Conservation (phyloP, 2,329 filamentous ascomycete species). For the Fusarium anguioides region DNA sequence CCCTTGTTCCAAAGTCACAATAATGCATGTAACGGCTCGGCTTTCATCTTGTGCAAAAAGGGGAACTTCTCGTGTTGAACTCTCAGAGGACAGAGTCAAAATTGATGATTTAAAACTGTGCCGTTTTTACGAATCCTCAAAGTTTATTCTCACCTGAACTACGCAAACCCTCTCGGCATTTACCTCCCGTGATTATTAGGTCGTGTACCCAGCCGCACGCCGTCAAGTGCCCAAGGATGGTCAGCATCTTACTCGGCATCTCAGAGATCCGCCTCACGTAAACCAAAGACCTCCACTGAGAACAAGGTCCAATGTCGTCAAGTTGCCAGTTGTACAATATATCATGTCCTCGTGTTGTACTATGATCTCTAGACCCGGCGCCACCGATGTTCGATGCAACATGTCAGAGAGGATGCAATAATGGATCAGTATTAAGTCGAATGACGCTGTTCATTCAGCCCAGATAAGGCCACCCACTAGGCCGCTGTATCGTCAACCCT, state of each 20-base stretch:
- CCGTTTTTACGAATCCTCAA: slow-evolving; percentile 6
- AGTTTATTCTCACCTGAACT: slow-evolving; percentile 5
- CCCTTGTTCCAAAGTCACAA: slow-evolving; percentile 23
- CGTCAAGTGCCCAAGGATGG: slow-evolving; percentile 24
- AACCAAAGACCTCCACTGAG: slow-evolving; percentile 12
- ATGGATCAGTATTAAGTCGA: neutral
- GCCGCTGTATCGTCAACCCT: slow-evolving; percentile 28
- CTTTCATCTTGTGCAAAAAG: slow-evolving; percentile 25
- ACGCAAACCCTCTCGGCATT: neutral
- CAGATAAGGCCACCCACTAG: slow-evolving; percentile 24
- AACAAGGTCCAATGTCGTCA: slow-evolving; percentile 3
- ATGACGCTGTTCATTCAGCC: slow-evolving; percentile 3
- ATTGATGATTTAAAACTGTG: slow-evolving; percentile 20
- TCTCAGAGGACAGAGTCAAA: slow-evolving; percentile 19
- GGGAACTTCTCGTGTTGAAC: slow-evolving; percentile 30
- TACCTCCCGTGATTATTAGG: neutral
- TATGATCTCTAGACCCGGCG: neutral
- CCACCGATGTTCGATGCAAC: slow-evolving; percentile 3
- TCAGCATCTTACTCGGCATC: slow-evolving; percentile 36
- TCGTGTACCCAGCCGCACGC: slow-evolving; percentile 15
- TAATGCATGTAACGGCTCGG: slow-evolving; percentile 24
- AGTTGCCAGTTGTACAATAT: neutral
- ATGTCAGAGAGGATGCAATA: neutral
- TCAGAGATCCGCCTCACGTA: slow-evolving; percentile 23
- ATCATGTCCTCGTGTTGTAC: slow-evolving; percentile 2